Evolutionary conservation across 78 protist species (phyloP), one percentile per base, ranked within the genome.

Genomic region (Goniomonas avonlea): DNA sequence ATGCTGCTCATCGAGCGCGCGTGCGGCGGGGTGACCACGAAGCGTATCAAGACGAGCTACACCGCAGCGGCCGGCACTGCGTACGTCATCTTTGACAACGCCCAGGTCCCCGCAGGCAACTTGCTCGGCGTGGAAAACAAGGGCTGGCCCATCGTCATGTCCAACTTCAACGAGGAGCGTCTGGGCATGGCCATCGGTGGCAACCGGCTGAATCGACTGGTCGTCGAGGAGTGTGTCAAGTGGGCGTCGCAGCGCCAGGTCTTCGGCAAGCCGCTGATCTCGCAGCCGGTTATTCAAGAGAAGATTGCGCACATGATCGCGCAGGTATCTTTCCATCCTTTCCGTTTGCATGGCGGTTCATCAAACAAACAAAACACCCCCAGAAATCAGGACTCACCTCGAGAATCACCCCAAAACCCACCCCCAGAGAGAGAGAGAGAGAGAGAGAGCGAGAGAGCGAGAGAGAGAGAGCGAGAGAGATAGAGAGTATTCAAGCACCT

Each of bases 151-250:
- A 20, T 21, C 48, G 20, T 61, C 48, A 61, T 61, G 69, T 61
- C 2, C 69, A 61, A 61, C 69, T 61, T 61, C 69, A 61, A 61
- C 40, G 27, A 37, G 38, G 69, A 61, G 40, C 69, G 69, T 4
- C 21, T 7, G 37, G 32, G 17, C 18, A 35, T 61, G n/a, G 20
- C 13, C 40, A 29, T 29, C 32, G 5, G 40, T 29, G 5, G 17
- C 38, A 21, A 25, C 32, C 40, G 48, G 27, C 25, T 21, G 27
- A 5, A 21, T 1, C 69, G 69, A 17, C 25, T 23, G 25, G 5
- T 35, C 32, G 25, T 61, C 40, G 69, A 61, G 40, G 69, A 61
- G 40, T 61, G 69, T 23, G 13, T 61, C 40, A 61, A 61, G 40
- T 61, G 69, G 69, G 69, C 69, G 48, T 21, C 17, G 32, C 48